A percentile compares a stretch with the other conserved stretches of the same genome.
phyloP scores from a whole-genome alignment of 1,284 basidiomycete genomes.

The Apiotrichum akiyoshidainum region DNA sequence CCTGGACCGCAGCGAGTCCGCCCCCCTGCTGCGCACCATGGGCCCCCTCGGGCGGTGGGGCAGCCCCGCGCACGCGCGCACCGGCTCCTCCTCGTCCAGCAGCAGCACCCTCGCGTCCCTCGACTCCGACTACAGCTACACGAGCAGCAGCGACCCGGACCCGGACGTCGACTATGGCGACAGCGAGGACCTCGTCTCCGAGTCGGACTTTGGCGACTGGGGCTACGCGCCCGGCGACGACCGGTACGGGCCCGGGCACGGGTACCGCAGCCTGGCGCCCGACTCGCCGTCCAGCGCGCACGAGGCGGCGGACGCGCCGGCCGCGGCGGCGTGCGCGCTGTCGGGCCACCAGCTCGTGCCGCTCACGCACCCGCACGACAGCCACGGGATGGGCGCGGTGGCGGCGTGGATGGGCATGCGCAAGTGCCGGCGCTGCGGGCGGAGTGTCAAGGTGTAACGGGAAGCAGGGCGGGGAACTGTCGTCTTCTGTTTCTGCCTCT shows the following conservation, averaged over 20 bases:
- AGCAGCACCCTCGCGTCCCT: too few species aligned
- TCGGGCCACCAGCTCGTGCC: not conserved
- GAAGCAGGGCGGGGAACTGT: too few species aligned
- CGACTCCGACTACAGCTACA: too few species aligned
- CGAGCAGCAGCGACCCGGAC: not conserved
- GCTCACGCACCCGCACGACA: not conserved
- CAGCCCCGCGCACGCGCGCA: too few species aligned
- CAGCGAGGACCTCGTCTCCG: not conserved
- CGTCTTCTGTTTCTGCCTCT: too few species aligned
- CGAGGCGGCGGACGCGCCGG: too few species aligned
- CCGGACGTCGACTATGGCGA: not conserved
- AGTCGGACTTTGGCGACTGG: slow-evolving; percentile 2
- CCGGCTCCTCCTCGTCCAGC: not conserved
- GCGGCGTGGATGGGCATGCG: not conserved
- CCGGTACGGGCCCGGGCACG: too few species aligned
- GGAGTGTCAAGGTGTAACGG: not conserved
- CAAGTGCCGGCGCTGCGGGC: not conserved
- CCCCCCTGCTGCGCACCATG: too few species aligned
- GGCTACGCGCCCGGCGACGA: not conserved
- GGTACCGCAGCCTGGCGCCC: too few species aligned
- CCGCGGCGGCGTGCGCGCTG: not conserved
- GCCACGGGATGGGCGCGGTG: not conserved
- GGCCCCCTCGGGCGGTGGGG: too few species aligned
- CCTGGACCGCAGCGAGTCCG: too few species aligned
- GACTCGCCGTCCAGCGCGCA: too few species aligned